A percentile compares a stretch with the other conserved stretches of the same genome.
These are phyloP conservation scores for Colletotrichum liaoningense DNA, from an alignment of 2,329 filamentous ascomycete genomes.

Conservation along the genomic window DNA sequence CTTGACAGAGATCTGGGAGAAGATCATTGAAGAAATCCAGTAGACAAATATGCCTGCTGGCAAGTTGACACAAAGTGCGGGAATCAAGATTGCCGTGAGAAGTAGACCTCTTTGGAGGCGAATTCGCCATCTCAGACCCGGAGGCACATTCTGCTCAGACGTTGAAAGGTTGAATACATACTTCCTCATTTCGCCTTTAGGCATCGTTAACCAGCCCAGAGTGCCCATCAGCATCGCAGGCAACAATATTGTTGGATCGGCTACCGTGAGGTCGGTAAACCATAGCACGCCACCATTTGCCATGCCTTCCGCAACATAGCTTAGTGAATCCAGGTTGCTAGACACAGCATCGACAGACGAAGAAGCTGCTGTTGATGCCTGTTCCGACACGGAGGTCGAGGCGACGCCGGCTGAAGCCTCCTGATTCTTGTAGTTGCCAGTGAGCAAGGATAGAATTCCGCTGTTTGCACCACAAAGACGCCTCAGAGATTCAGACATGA, in stretches of 20 bases:
- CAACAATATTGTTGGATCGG: slow-evolving; percentile 65
- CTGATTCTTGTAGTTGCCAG: not conserved
- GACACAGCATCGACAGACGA: slow-evolving; percentile 36
- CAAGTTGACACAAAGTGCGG: slow-evolving; percentile 48
- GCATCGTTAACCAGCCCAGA: slow-evolving; percentile 3
- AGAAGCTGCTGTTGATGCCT: slow-evolving; percentile 9
- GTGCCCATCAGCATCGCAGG: slow-evolving; percentile 39
- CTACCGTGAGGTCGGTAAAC: slow-evolving; percentile 64
- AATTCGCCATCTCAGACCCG: slow-evolving; percentile 6
- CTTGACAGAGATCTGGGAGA: not conserved
- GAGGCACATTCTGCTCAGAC: not conserved
- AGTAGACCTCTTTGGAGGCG: slow-evolving; percentile 19
- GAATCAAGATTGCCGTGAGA: slow-evolving; percentile 39
- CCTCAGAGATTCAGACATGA: slow-evolving; percentile 62
- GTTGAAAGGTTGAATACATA: slow-evolving; percentile 8
- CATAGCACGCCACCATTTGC: slow-evolving; percentile 63
- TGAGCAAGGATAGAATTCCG: slow-evolving; percentile 45
- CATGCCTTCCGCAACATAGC: slow-evolving; percentile 49
- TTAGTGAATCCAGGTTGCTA: slow-evolving; percentile 38
- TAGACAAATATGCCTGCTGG: slow-evolving; percentile 55
- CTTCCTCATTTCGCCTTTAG: not conserved
- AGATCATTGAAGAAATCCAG: slow-evolving; percentile 46
- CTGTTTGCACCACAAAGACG: slow-evolving; percentile 55
- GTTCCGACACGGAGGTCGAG: slow-evolving; percentile 2
- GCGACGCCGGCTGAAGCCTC: slow-evolving; percentile 2